Evolutionary conservation across 2,329 filamentous ascomycete genomes (phyloP).

Genomic region (Penicillium olsonii): DNA sequence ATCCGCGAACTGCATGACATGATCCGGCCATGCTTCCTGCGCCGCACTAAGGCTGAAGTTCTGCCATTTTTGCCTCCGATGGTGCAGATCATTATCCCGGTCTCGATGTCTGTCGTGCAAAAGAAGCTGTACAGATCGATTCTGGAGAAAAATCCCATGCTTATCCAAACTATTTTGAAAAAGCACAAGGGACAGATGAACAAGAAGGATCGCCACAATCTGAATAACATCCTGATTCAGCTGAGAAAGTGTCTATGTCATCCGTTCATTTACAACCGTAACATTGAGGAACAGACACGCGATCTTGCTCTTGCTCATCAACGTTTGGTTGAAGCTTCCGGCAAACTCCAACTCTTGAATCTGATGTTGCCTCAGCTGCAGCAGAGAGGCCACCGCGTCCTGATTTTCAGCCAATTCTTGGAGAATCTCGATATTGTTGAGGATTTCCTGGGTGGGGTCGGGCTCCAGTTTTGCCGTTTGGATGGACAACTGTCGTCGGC

Average conservation of each 20-base stretch:
- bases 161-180: conserved; percentile 81
- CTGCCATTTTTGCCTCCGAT: conserved; percentile 90
- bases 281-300: conserved; percentile 79
- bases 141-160: conserved; percentile 81
- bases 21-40: conserved; percentile 71
- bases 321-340: conserved; percentile 87
- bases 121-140: conserved; percentile 95
- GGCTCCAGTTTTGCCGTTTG: conserved; percentile 73
- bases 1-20: conserved; percentile 77
- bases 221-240: conserved; percentile 96
- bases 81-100: conserved; percentile 89
- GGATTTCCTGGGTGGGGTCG: conserved; percentile 80
- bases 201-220: conserved; percentile 70
- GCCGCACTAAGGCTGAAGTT: conserved; percentile 86
- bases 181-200: conserved; percentile 64
- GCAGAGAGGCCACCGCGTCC: conserved; percentile 81
- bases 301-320: conserved; percentile 65
- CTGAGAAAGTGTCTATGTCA: conserved; percentile 93
- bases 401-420: conserved; percentile 96
- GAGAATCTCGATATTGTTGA: conserved; percentile 84
- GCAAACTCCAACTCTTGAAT: conserved; percentile 82
- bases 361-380: conserved; percentile 84
- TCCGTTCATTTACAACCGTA: conserved; percentile 88
- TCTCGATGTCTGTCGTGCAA: conserved; percentile 93
- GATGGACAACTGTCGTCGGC: conserved; percentile 81